Percentiles rank a stretch among this genome's conserved stretches.
Evolutionary conservation across 352 stramenopile genomes (phyloP).

Genomic region (Elongisporangium anandrum): DNA sequence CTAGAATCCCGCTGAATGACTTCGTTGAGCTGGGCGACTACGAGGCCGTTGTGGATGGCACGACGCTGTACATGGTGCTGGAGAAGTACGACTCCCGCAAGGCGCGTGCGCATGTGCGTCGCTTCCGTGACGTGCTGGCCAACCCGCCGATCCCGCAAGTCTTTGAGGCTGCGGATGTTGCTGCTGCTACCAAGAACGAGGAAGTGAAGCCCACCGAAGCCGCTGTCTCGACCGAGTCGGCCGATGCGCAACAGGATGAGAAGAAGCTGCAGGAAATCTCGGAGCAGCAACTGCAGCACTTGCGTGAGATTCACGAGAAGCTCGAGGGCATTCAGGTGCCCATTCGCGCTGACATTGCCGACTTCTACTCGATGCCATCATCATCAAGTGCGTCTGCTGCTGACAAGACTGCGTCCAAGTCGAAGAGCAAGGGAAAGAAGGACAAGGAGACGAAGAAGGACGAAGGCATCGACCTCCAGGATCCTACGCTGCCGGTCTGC

Average conservation of each 20-base stretch:
- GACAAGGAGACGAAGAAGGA: slow-evolving; percentile 24
- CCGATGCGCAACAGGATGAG: slow-evolving; percentile 20
- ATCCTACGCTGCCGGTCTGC: slow-evolving; percentile 75
- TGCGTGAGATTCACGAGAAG: slow-evolving; percentile 82
- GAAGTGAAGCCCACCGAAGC: slow-evolving; percentile 18
- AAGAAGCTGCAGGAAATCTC: slow-evolving; percentile 72
- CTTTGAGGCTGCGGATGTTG: slow-evolving; percentile 1
- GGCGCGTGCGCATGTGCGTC: slow-evolving; percentile 73
- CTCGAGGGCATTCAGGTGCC: slow-evolving; percentile 74
- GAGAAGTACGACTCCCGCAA: slow-evolving; percentile 88
- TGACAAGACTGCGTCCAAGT: slow-evolving; percentile 15
- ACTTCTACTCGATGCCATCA: slow-evolving; percentile 61
- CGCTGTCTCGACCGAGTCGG: slow-evolving; percentile 4
- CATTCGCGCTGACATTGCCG: slow-evolving; percentile 45
- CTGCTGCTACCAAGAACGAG: not conserved
- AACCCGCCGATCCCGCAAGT: slow-evolving; percentile 81
- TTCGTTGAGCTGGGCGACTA: slow-evolving; percentile 85
- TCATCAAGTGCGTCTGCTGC: slow-evolving; percentile 5
- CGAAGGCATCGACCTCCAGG: slow-evolving; percentile 27
- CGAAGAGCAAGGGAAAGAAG: slow-evolving; percentile 28
- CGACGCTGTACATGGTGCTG: slow-evolving; percentile 73
- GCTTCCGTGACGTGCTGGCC: slow-evolving; percentile 75
- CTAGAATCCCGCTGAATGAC: slow-evolving; percentile 69
- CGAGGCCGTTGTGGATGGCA: slow-evolving; percentile 56
- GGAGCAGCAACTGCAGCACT: slow-evolving; percentile 72